Evolutionary conservation across 306 rosid genomes (phyloP).

Genomic region (Vigna mungo): DNA sequence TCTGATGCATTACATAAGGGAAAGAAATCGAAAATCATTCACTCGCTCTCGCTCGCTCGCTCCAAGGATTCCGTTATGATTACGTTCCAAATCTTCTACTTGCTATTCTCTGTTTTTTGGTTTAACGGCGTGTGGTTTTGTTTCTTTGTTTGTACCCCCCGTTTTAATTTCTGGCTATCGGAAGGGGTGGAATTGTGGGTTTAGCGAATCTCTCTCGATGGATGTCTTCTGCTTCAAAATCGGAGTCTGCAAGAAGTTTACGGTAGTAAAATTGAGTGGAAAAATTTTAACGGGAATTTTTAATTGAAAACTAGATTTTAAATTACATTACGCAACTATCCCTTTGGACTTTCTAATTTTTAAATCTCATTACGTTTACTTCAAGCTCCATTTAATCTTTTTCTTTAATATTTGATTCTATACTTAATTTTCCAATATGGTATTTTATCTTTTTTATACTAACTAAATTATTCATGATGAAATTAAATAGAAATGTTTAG

Average conservation of each 20-base stretch:
- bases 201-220: slow-evolving; percentile 44
- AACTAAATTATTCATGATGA: too few relatives aligned
- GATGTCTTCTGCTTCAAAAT: slow-evolving; percentile 32
- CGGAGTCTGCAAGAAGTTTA: neutral
- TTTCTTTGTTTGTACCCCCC: neutral
- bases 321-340: neutral
- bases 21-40: neutral
- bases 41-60: neutral
- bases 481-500: too few relatives aligned
- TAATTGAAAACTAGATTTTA: neutral
- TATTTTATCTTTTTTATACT: too few relatives aligned
- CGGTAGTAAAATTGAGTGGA: too few relatives aligned
- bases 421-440: too few relatives aligned
- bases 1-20: slow-evolving; percentile 91
- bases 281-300: too few relatives aligned
- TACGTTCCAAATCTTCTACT: too few relatives aligned
- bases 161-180: neutral
- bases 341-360: neutral
- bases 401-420: neutral
- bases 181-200: neutral
- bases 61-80: neutral
- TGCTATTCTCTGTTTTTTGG: too few relatives aligned
- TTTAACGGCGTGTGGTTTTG: neutral
- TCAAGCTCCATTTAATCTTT: neutral
- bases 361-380: neutral